Evolutionary conservation across 108 stramenopile species (phyloP).

Genomic region (Cyclotella cryptica): DNA sequence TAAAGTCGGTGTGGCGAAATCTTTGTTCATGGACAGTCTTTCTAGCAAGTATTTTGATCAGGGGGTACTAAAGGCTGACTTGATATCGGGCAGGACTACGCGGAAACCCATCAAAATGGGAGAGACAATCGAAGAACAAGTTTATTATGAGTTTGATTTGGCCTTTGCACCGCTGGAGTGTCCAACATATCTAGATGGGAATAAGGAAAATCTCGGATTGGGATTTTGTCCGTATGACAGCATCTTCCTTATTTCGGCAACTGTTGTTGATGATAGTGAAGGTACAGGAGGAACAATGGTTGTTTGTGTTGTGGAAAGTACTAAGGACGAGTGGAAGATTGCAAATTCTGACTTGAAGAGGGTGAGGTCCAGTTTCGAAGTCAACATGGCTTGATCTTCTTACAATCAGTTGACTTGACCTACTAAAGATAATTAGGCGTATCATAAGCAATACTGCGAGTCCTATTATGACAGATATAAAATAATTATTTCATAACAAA

Average conservation of each 20-base stretch:
- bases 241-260: conserved; percentile 73
- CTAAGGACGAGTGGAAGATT: conserved; percentile 75
- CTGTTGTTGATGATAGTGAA: conserved; percentile 58
- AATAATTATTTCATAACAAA: background rate
- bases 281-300: conserved; percentile 47
- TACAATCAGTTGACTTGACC: no score
- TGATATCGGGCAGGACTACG: conserved; percentile 65
- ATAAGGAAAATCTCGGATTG: conserved; percentile 67
- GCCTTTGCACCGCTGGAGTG: conserved; percentile 78
- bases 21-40: conserved; percentile 55
- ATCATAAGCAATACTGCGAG: background rate
- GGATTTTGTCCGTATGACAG: conserved; percentile 87
- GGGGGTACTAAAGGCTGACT: conserved; percentile 70
- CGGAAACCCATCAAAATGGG: conserved; percentile 40
- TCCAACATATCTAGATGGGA: conserved; percentile 55
- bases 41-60: conserved; percentile 50
- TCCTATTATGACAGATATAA: background rate
- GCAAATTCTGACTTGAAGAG: conserved; percentile 75
- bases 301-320: conserved; percentile 70
- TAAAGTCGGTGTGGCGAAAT: conserved; percentile 74
- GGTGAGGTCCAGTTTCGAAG: conserved; percentile 67
- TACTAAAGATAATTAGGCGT: background rate
- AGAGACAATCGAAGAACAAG: conserved; percentile 43
- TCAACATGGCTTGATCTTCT: conserved; percentile 41
- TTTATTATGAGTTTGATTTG: conserved; percentile 84